Percentiles rank a stretch among this genome's conserved stretches.
Conservation (phyloP, 78 protist genomes). For the Capsaspora owczarzaki region DNA sequence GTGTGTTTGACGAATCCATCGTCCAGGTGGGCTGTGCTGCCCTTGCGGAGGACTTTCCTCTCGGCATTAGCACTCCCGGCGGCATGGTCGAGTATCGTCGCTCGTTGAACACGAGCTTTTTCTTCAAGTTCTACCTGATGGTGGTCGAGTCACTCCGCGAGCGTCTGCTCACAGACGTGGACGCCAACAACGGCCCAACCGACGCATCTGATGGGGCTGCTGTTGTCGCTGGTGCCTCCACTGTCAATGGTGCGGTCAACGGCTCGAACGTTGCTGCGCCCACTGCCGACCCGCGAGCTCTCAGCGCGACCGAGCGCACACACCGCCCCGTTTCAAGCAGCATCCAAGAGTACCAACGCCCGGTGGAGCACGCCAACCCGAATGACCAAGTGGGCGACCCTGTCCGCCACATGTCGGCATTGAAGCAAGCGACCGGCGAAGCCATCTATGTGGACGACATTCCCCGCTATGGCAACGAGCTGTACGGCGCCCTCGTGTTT, state of each 20-base stretch:
- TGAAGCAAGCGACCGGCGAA: conserved; percentile 66
- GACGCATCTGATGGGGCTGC: too few species aligned
- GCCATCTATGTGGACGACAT: conserved; percentile 69
- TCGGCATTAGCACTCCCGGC: conserved; percentile 61
- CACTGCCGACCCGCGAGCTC: background rate
- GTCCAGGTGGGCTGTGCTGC: background rate
- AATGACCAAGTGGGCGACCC: background rate
- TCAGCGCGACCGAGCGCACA: background rate
- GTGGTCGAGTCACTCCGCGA: conserved; percentile 16
- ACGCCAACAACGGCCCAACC: too few species aligned
- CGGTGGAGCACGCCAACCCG: background rate
- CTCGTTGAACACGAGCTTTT: conserved; percentile 51
- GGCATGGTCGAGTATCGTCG: conserved; percentile 72
- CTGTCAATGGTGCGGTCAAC: background rate
- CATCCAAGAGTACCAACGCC: background rate
- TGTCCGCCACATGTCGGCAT: conserved; percentile 20
- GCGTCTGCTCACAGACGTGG: background rate
- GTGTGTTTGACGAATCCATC: background rate
- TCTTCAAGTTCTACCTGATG: conserved; percentile 68
- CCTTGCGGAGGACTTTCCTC: conserved; percentile 13
- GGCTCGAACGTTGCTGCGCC: background rate
- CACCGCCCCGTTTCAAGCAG: background rate
- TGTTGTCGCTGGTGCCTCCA: background rate
- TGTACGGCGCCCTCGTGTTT: conserved; percentile 54
- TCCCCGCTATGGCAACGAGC: background rate